Percentiles rank a stretch among this genome's conserved stretches.
These are phyloP conservation scores for Moricandia moricandioides DNA, from an alignment of 345 rosid species.

Conservation along the genomic window DNA sequence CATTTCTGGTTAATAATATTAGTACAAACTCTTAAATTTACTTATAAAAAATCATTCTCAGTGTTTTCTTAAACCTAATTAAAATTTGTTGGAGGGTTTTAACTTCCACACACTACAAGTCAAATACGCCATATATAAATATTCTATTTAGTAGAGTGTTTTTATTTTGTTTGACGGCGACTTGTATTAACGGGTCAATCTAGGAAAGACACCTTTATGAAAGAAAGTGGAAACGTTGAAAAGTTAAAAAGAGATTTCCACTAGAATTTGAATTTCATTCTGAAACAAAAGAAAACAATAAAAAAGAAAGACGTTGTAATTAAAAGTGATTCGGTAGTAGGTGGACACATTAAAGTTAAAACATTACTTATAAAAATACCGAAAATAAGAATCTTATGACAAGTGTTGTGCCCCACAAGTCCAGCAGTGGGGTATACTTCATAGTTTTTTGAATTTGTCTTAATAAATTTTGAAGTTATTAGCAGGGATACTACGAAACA, in stretches of 20 bases:
- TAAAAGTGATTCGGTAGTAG: neutral
- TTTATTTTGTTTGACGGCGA: neutral
- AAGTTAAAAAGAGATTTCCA: neutral
- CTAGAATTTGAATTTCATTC: slow-evolving; percentile 2
- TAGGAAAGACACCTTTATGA: neutral
- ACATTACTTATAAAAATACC: neutral
- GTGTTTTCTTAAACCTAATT: too few relatives aligned
- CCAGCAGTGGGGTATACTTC: neutral
- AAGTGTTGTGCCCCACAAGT: neutral
- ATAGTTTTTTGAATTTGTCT: neutral
- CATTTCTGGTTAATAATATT: too few relatives aligned
- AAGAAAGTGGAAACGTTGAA: neutral
- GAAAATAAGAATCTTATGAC: slow-evolving; percentile 1
- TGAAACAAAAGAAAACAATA: neutral
- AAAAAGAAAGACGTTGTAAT: neutral
- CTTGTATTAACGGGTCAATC: neutral
- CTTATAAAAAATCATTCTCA: too few relatives aligned
- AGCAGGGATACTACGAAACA: neutral
- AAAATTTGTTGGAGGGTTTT: too few relatives aligned
- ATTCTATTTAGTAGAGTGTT: too few relatives aligned
- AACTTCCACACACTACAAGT: too few relatives aligned
- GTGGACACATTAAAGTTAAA: slow-evolving; percentile 7
- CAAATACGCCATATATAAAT: too few relatives aligned
- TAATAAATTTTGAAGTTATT: neutral
- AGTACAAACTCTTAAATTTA: too few relatives aligned